Evolutionary conservation across 306 rosid species (phyloP), one percentile per base, ranked within the genome.

Genomic region (Glycyrrhiza uralensis): DNA sequence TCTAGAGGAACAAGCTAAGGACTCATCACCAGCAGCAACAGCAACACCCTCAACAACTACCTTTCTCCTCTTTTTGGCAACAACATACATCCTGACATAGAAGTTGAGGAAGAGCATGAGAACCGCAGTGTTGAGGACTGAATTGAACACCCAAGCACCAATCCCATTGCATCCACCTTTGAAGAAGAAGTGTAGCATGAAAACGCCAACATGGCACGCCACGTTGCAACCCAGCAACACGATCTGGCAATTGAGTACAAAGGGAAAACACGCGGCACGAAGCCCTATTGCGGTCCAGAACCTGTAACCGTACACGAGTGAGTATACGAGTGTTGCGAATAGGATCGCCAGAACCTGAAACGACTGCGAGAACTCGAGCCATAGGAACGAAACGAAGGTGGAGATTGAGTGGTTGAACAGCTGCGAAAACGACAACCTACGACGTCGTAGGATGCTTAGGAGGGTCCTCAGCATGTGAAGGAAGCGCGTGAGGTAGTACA

Each of bases 351-450:
- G 82, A 4, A 93, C 92, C 28, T 93, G 98, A 49, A 93, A 87
- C 0, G 97, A 90, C 45, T 89, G 96, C 0, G 98, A 93, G 66
- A 87, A 93, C 8, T 93, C 98, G 1, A 93, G 86, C 98, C 98
- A 93, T 4, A 90, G 26, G 22, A 93, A 93, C 0, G 96, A 80
- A 35, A 76, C 76, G 46, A 83, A 75, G 8, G 85, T 75, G 0
- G 87, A 81, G 33, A 93, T 75, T 6, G 97, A 88, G 56, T 93
- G 80, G 82, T 87, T 88, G 63, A 88, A 64, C 1, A 93, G 87
- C 49, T 87, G 96, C 26, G 54, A 88, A 13, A 76, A 44, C n/a
- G 87, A 66, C 0, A 90, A 38, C 13, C 24, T 78, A 0, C 97
- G 90, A 4, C 79, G 90, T 0, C 81, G 79, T 6, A 87, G 46